These are phyloP conservation scores for Fusarium secorum DNA, from an alignment of 2,329 filamentous ascomycete genomes.

Conservation along the genomic window DNA sequence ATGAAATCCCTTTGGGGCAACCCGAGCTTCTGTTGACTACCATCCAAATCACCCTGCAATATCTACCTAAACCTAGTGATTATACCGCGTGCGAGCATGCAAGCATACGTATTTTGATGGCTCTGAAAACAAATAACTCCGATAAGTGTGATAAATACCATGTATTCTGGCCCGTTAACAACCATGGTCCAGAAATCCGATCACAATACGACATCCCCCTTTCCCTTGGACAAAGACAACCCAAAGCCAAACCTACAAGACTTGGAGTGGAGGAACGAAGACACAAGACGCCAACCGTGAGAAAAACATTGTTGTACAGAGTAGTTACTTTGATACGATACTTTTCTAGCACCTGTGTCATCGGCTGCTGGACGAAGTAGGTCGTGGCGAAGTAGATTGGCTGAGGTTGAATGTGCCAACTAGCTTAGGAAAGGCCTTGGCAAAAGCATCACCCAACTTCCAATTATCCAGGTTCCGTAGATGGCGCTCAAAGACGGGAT, in stretches of 20 bases:
- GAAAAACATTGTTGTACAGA: neutral
- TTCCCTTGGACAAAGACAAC: neutral
- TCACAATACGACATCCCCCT: neutral
- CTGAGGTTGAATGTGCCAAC: conserved; percentile 44
- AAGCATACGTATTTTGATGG: neutral
- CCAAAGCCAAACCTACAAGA: neutral
- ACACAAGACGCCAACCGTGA: neutral
- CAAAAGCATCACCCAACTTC: conserved; percentile 77
- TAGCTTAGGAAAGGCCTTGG: conserved; percentile 65
- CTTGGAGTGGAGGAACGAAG: neutral
- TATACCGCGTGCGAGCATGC: neutral
- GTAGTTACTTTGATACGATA: neutral
- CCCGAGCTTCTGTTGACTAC: neutral
- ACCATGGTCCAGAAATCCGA: neutral
- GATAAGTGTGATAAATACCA: neutral
- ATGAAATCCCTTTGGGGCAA: neutral
- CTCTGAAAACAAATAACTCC: neutral
- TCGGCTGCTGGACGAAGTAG: conserved; percentile 29
- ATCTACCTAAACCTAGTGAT: neutral
- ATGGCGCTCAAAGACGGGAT: conserved; percentile 86
- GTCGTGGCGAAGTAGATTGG: conserved; percentile 21
- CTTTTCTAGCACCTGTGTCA: neutral
- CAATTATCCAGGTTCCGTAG: conserved; percentile 79
- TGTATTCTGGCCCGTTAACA: neutral
- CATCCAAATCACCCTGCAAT: neutral